phyloP scores from a whole-genome alignment of 2,329 filamentous ascomycete genomes.

The Fusarium sp. region DNA sequence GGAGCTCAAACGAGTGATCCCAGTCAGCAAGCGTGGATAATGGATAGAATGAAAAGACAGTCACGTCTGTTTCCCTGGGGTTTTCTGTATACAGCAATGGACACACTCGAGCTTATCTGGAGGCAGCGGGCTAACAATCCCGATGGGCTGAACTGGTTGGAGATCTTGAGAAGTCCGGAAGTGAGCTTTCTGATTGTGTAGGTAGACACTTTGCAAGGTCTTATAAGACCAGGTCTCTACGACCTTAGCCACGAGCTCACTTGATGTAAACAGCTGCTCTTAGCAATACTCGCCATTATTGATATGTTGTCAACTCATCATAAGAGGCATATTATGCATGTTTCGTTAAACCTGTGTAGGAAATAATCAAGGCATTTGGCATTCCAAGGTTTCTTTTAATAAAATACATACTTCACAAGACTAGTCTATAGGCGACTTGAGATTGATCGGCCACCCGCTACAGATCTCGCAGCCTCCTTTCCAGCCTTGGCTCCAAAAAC shows the following conservation, averaged over 20 bases:
- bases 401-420: not conserved
- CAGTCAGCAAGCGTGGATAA: not conserved
- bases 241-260: not conserved
- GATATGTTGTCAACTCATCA: not conserved
- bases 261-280: not conserved
- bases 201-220: not conserved
- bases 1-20: conserved; percentile 2
- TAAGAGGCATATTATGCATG: rapidly evolving
- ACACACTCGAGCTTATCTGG: conserved; percentile 9
- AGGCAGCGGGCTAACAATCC: not conserved
- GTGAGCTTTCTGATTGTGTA: conserved; percentile 3
- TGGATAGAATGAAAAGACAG: conserved; percentile 1
- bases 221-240: no score
- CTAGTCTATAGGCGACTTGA: not conserved
- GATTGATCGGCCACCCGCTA: not conserved
- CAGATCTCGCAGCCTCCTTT: not conserved
- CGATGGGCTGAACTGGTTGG: not conserved
- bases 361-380: rapidly evolving
- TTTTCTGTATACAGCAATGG: conserved; percentile 13
- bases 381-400: rapidly evolving
- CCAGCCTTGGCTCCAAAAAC: conserved; percentile 11
- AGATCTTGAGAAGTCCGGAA: conserved; percentile 11
- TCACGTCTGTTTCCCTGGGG: conserved; percentile 1
- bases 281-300: not conserved
- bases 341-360: rapidly evolving